Evolutionary conservation across 2,329 filamentous ascomycete species (phyloP), one percentile per base, ranked within the genome.

Genomic region (Botrytis byssoidea): DNA sequence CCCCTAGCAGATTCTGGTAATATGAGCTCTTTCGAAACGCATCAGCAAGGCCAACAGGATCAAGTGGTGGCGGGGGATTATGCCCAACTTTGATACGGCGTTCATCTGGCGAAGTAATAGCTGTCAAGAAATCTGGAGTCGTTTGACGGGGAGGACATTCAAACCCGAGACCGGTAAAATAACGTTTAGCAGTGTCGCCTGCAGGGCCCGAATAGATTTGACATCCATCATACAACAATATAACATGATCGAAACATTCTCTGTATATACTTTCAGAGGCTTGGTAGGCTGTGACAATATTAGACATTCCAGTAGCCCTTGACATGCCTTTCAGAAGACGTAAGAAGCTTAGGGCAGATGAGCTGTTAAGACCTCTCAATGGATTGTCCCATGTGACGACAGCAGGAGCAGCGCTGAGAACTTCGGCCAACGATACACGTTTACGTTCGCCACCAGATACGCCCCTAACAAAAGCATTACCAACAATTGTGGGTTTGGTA

Each of bases 301-400:
- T 55, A 6, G 51, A 29, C 25, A 55, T 35, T 4, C 32, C 32
- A 25, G 59, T n/a, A 29, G 37, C 37, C 35, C 25, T 37, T n/a
- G 90, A 91, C 85, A 91, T 84, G 7, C 88, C 86, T 14, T 90
- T 84, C 29, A 92, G 81, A 2, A 88, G 86, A 76, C 88, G 88
- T 44, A 86, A 84, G 78, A 86, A 91, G 69, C 90, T 44, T 94
- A 85, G 76, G 94, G 89, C 90, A 8, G 88, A 91, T 77, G 86
- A 90, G 1, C 90, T 89, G 77, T 92, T 90, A 1, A 92, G 83
- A 69, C 90, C 90, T 73, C 90, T 83, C 0, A 90, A 92, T 18
- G 85, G 87, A 80, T 92, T 92, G 74, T 92, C 90, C 89, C 89
- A 92, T 80, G 87, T 91, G 65, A 86, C 88, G 1, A 93, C 85